These are phyloP conservation scores for Tulasnella sp. DNA, from an alignment of 768 basidiomycete species.

Conservation along the genomic window DNA sequence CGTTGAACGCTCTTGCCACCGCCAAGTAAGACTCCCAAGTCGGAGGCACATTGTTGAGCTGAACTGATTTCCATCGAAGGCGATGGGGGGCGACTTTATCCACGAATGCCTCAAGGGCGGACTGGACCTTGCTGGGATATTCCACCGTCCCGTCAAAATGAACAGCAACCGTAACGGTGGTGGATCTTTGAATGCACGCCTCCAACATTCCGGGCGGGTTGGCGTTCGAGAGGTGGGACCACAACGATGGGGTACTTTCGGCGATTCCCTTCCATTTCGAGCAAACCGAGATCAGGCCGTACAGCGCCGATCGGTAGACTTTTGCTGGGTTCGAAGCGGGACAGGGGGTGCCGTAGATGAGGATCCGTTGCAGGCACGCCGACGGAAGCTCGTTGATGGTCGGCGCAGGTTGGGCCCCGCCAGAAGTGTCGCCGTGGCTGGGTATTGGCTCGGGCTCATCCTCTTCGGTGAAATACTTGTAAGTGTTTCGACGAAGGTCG, in stretches of 20 bases:
- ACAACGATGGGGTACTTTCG: neutral
- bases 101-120: neutral
- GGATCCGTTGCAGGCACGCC: neutral
- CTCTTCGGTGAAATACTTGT: neutral
- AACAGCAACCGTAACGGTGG: neutral
- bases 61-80: neutral
- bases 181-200: neutral
- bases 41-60: neutral
- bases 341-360: neutral
- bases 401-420: neutral
- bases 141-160: neutral
- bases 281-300: neutral
- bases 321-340: neutral
- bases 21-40: neutral
- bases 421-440: neutral
- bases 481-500: neutral
- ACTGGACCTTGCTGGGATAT: neutral
- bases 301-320: neutral
- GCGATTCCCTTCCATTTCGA: neutral
- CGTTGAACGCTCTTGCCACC: neutral
- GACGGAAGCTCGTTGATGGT: neutral
- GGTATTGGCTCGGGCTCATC: neutral
- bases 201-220: neutral
- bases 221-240: neutral
- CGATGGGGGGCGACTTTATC: neutral